Conservation (phyloP, 2,329 filamentous ascomycete species). For the Colletotrichum graminicola region DNA sequence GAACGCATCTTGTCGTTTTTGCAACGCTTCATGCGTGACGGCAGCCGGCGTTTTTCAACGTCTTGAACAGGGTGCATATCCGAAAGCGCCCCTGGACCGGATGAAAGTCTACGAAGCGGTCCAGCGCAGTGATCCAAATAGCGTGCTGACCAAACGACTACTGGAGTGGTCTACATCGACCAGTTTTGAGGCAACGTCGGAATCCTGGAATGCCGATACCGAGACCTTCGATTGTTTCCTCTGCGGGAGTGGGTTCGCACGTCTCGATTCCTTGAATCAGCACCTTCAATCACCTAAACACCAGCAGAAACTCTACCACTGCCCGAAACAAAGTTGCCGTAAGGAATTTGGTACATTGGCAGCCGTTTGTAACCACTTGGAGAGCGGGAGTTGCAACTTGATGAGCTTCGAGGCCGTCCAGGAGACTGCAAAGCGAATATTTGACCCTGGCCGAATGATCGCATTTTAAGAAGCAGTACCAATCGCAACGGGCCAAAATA, state of each 20-base stretch:
- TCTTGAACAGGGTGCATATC: not conserved
- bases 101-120: not conserved
- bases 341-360: no score
- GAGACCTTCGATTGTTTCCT: not conserved
- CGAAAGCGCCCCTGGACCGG: not conserved
- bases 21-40: not conserved
- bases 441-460: no score
- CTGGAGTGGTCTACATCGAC: not conserved
- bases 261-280: not conserved
- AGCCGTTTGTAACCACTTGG: no score
- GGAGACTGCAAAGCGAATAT: no score
- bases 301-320: no score
- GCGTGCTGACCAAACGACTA: not conserved
- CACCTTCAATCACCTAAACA: no score
- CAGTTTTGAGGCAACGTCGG: not conserved
- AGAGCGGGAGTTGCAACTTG: no score
- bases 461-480: no score
- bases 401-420: no score
- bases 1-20: constrained; percentile 2
- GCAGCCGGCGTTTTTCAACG: not conserved
- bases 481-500: no score
- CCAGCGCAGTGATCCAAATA: not conserved
- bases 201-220: not conserved
- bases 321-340: no score
- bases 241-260: not conserved